Percentiles rank a stretch among this genome's conserved stretches.
Evolutionary conservation across 768 basidiomycete genomes (phyloP).

Genomic region (Agrocybe praecox): DNA sequence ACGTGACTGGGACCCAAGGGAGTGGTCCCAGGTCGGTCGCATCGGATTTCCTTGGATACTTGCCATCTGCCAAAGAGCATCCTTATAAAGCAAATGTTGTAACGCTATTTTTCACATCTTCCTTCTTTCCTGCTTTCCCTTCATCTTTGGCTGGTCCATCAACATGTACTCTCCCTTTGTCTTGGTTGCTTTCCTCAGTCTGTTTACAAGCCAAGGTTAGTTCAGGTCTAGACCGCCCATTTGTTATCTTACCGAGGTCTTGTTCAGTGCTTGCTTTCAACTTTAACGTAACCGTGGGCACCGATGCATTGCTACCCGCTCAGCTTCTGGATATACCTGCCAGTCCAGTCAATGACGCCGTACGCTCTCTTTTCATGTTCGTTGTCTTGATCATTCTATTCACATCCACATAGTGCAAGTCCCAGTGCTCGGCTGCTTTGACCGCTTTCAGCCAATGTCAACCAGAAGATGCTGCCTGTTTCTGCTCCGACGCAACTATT

Average conservation of each 20-base stretch:
- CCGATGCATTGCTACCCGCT: conserved; percentile 36
- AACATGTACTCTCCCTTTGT: conserved; percentile 31
- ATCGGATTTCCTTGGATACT: conserved; percentile 3
- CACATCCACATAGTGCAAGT: conserved; percentile 32
- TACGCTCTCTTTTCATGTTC: conserved; percentile 23
- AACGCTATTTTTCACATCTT: conserved; percentile 11
- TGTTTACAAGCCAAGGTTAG: conserved; percentile 59
- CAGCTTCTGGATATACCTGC: conserved; percentile 47
- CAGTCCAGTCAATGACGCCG: conserved; percentile 27
- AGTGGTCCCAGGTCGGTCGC: background rate
- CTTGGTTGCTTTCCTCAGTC: conserved; percentile 37
- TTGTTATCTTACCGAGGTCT: background rate
- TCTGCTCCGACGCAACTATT: conserved; percentile 51
- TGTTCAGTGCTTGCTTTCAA: conserved; percentile 32
- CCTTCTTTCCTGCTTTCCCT: conserved; percentile 15
- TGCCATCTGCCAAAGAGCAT: conserved; percentile 3
- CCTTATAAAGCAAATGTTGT: background rate
- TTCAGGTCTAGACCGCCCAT: background rate
- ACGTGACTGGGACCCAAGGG: conserved; percentile 27
- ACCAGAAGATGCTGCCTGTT: conserved; percentile 46
- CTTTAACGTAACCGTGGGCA: conserved; percentile 49
- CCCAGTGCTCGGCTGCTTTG: conserved; percentile 29
- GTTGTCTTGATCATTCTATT: background rate
- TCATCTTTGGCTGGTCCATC: conserved; percentile 29
- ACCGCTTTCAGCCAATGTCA: conserved; percentile 40